These are phyloP conservation scores for Schizothecium vesticola DNA, from an alignment of 495 filamentous ascomycete species.

Conservation along the genomic window DNA sequence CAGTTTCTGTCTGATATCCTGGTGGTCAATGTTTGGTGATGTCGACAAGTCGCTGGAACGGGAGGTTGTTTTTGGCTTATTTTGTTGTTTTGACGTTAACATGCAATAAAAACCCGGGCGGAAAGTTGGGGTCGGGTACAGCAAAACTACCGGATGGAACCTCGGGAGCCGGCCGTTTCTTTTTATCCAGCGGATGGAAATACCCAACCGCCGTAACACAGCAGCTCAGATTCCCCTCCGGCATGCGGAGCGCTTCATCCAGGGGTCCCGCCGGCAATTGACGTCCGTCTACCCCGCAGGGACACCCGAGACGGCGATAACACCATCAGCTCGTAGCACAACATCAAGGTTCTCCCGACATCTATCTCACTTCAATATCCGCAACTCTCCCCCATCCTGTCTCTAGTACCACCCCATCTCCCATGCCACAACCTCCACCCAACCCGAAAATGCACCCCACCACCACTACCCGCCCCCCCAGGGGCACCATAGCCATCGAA, in stretches of 20 bases:
- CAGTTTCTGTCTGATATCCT: neutral
- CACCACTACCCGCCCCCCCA: conserved; percentile 23
- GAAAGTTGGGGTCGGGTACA: neutral
- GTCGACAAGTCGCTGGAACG: neutral
- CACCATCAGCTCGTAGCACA: neutral
- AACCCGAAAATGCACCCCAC: conserved; percentile 17
- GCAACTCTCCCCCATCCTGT: neutral
- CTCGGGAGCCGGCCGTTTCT: neutral
- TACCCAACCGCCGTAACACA: neutral
- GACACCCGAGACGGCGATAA: neutral
- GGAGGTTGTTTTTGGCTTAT: neutral
- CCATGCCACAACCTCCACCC: conserved; percentile 26
- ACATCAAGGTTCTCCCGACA: neutral
- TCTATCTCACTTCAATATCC: neutral
- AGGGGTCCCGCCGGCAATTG: conserved; percentile 3
- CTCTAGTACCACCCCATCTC: neutral
- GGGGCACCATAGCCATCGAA: conserved; percentile 53
- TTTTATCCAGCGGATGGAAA: neutral
- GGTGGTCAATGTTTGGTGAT: neutral
- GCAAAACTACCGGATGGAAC: neutral
- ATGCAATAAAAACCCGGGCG: neutral
- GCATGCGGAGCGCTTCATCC: neutral
- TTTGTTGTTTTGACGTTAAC: neutral
- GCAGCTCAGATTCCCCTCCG: neutral
- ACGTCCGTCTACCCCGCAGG: conserved; percentile 3